These are phyloP conservation scores for Corinectria fuckeliana DNA, from an alignment of 2,329 filamentous ascomycete genomes.

Conservation along the genomic window DNA sequence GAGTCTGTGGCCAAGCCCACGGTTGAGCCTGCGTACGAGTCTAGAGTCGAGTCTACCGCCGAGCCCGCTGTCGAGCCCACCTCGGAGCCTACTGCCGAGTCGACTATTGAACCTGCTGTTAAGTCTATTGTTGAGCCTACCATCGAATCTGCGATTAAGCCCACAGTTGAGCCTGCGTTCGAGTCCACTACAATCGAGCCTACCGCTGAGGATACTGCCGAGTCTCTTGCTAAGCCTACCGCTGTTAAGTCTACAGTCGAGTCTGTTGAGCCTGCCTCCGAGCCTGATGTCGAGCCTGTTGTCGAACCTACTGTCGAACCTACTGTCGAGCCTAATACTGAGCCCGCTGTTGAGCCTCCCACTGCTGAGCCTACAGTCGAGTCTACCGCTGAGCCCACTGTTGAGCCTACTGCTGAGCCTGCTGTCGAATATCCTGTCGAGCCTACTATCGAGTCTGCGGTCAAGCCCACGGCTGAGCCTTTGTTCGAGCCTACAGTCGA, in stretches of 20 bases:
- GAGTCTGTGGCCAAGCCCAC: neutral
- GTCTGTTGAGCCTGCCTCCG: neutral
- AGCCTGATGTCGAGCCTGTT: neutral
- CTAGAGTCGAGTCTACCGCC: neutral
- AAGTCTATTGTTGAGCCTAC: neutral
- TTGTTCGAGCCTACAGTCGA: neutral
- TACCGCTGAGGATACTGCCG: neutral
- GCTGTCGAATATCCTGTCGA: slow-evolving; percentile 14
- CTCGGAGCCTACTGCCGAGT: slow-evolving; percentile 4
- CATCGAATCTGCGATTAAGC: slow-evolving; percentile 9
- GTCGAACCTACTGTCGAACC: neutral
- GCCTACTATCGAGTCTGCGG: neutral
- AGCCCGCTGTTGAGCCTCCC: neutral
- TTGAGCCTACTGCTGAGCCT: slow-evolving; percentile 8
- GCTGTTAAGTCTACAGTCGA: slow-evolving; percentile 10
- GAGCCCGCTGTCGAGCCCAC: neutral
- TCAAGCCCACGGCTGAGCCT: neutral
- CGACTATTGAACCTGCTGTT: slow-evolving; percentile 6
- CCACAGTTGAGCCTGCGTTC: neutral
- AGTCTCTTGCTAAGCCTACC: neutral
- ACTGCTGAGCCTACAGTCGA: neutral
- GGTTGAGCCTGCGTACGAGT: neutral
- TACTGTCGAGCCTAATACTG: neutral
- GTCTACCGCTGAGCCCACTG: neutral
- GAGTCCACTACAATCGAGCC: neutral